These are phyloP conservation scores for Trypanosoma conorhini DNA, from an alignment of 208 protist genomes.

Conservation along the genomic window DNA sequence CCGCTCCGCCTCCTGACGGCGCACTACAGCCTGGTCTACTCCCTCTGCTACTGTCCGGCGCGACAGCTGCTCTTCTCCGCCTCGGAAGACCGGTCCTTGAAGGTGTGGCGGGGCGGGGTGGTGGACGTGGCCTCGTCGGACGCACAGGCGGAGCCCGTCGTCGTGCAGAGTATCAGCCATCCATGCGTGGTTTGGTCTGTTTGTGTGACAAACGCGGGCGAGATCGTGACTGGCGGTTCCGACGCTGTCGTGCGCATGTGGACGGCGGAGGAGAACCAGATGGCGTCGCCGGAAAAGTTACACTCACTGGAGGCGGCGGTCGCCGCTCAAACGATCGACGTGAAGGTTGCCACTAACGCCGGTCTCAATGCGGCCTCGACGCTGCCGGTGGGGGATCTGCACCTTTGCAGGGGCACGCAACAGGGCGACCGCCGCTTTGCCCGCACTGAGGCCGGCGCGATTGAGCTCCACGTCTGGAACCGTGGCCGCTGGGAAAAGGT, in stretches of 20 bases:
- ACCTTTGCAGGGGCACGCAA: conserved; percentile 25
- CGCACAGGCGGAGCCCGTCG: conserved; percentile 1
- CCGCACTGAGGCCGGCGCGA: conserved; percentile 47
- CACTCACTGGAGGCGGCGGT: conserved; percentile 50
- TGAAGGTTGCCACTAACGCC: conserved; percentile 37
- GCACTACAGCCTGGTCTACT: conserved; percentile 77
- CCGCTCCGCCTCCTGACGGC: conserved; percentile 34
- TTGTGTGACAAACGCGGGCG: conserved; percentile 43
- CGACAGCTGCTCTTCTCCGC: conserved; percentile 68
- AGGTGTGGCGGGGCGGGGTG: conserved; percentile 54
- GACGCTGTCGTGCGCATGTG: conserved; percentile 92
- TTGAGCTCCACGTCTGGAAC: conserved; percentile 83
- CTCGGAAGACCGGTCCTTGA: conserved; percentile 87
- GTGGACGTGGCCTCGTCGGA: background rate
- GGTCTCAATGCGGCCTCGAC: conserved; percentile 40
- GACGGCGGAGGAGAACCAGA: conserved; percentile 53
- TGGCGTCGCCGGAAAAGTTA: conserved; percentile 67
- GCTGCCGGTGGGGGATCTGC: conserved; percentile 49
- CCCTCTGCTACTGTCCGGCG: conserved; percentile 42
- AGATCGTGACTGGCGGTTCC: conserved; percentile 76
- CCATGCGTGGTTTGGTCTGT: conserved; percentile 92
- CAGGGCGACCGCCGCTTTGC: conserved; percentile 73
- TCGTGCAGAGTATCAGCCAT: conserved; percentile 82
- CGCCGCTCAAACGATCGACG: conserved; percentile 60
- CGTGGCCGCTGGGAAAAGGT: conserved; percentile 85